Evolutionary conservation across 345 rosid genomes (phyloP).

Genomic region (Camelina hispida): DNA sequence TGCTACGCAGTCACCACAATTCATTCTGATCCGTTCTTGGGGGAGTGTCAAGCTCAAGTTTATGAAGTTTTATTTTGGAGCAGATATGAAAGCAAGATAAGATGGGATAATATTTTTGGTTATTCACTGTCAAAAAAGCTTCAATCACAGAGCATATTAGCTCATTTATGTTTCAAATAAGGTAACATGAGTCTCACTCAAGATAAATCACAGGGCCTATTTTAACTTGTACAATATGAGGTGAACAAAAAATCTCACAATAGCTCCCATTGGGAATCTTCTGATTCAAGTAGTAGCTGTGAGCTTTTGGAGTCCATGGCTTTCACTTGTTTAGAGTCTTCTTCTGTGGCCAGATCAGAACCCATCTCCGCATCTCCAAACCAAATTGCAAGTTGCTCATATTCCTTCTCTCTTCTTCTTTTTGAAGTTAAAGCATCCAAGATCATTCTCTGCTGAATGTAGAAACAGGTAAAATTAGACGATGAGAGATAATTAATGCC

Average conservation of each 20-base stretch:
- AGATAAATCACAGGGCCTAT: background rate
- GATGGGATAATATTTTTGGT: background rate
- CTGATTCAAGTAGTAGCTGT: conserved; percentile 26
- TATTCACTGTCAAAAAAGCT: conserved; percentile 25
- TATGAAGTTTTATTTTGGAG: background rate
- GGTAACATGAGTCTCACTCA: conserved; percentile 13
- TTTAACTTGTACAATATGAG: conserved; percentile 3
- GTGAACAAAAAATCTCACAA: conserved; percentile 49
- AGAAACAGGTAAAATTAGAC: conserved; percentile 14
- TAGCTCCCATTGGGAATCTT: conserved; percentile 72
- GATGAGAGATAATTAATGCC: no score
- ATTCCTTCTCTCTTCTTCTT: conserved; percentile 68
- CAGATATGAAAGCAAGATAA: no score
- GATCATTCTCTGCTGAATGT: conserved; percentile 60
- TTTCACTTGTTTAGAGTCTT: conserved; percentile 26
- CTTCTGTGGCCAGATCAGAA: conserved; percentile 37
- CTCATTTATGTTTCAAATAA: conserved; percentile 28
- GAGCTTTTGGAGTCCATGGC: conserved; percentile 32
- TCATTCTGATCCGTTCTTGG: conserved; percentile 20
- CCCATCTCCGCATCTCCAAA: conserved; percentile 65
- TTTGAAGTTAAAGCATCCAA: conserved; percentile 65
- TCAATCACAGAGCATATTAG: conserved; percentile 35
- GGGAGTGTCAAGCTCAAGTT: conserved; percentile 15
- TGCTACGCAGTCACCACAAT: conserved; percentile 56
- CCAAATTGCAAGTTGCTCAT: conserved; percentile 79